These are phyloP conservation scores for Cylindrotheca fusiformis DNA, from an alignment of 108 stramenopile genomes.

Conservation along the genomic window DNA sequence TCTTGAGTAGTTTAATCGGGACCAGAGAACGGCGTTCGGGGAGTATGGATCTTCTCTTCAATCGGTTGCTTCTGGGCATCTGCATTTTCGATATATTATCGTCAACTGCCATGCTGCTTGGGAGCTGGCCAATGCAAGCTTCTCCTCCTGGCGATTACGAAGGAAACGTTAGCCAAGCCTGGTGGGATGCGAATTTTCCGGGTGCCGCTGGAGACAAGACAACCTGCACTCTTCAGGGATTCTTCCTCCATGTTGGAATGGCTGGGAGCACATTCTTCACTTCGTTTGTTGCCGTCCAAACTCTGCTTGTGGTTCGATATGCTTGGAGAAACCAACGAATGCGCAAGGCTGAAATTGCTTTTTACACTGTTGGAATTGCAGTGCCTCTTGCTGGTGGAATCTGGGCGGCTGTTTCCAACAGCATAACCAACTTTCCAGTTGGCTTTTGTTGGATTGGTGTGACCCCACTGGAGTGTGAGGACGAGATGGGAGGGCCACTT, in stretches of 20 bases:
- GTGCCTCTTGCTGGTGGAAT: not conserved
- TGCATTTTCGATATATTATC: not conserved
- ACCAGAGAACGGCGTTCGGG: not conserved
- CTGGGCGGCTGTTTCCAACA: not conserved
- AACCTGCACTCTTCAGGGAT: slow-evolving; percentile 10
- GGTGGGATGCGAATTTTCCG: not conserved
- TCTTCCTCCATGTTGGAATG: slow-evolving; percentile 13
- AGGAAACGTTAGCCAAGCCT: not conserved
- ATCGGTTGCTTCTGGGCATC: not conserved
- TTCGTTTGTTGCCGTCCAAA: not conserved
- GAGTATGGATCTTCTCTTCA: not conserved
- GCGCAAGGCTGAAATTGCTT: not conserved
- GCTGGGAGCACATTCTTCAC: not conserved
- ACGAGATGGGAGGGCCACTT: not conserved
- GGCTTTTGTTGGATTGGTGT: not conserved
- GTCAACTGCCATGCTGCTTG: not conserved
- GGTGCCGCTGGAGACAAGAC: slow-evolving; percentile 4
- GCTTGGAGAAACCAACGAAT: not conserved
- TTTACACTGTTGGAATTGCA: not conserved
- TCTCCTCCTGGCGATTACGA: not conserved
- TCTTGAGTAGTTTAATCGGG: not conserved
- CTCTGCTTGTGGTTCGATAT: not conserved
- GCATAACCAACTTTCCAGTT: not conserved
- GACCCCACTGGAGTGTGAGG: not conserved
- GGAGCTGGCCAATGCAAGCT: not conserved